A percentile compares a stretch with the other conserved stretches of the same genome.
Evolutionary conservation across 2,329 filamentous ascomycete species (phyloP).

Genomic region (Botrytis aclada): DNA sequence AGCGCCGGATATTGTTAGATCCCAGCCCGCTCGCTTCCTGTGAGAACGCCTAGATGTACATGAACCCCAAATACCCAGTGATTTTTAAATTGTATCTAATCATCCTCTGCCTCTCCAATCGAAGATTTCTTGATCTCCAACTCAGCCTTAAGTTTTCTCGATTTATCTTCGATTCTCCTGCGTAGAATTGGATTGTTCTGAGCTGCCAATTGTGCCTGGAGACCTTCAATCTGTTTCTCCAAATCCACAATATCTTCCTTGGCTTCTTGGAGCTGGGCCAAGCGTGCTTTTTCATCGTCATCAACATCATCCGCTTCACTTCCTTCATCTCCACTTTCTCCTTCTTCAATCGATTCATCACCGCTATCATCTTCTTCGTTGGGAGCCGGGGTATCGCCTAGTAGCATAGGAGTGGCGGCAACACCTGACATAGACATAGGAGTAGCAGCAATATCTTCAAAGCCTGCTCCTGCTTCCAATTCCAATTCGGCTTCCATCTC

Average conservation of each 20-base stretch:
- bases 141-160: slow-evolving; percentile 51
- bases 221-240: slow-evolving; percentile 47
- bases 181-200: slow-evolving; percentile 49
- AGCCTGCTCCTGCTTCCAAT: slow-evolving; percentile 30
- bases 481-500: slow-evolving; percentile 33
- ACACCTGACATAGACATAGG: slow-evolving; percentile 34
- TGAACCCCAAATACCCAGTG: too few relatives aligned
- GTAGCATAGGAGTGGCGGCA: slow-evolving; percentile 29
- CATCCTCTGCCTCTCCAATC: slow-evolving; percentile 38
- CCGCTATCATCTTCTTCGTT: slow-evolving; percentile 37
- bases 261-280: slow-evolving; percentile 46
- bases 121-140: slow-evolving; percentile 50
- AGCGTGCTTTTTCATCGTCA: slow-evolving; percentile 49
- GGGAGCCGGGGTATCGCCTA: slow-evolving; percentile 31
- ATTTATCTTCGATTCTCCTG: slow-evolving; percentile 47
- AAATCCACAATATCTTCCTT: slow-evolving; percentile 54
- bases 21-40: not conserved
- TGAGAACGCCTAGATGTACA: not conserved
- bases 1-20: not conserved
- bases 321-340: slow-evolving; percentile 46
- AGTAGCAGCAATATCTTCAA: slow-evolving; percentile 37
- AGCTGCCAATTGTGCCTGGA: slow-evolving; percentile 43
- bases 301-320: slow-evolving; percentile 45
- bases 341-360: slow-evolving; percentile 45
- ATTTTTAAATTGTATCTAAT: slow-evolving; percentile 8